These are phyloP conservation scores for Solanum neorickii DNA, from an alignment of 257 asterid species.

Conservation along the genomic window DNA sequence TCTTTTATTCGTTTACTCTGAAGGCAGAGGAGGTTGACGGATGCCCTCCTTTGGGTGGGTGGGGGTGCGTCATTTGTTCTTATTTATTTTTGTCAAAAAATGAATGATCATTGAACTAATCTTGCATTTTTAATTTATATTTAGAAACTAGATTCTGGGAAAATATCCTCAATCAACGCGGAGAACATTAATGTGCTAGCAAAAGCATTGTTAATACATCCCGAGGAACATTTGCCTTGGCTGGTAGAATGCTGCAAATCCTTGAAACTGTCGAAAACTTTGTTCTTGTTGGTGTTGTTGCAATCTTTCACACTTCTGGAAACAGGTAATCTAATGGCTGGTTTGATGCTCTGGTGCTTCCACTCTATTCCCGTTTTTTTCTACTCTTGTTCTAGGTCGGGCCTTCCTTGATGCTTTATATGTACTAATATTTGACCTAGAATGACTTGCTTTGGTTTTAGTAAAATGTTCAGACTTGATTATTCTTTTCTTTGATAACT, in stretches of 20 bases:
- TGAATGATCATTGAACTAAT: not conserved
- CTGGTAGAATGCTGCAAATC: constrained; percentile 57
- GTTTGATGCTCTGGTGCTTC: not conserved
- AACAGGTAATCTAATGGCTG: constrained; percentile 34
- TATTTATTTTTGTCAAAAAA: not conserved
- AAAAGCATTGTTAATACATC: constrained; percentile 25
- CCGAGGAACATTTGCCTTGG: constrained; percentile 56
- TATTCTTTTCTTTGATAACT: not conserved
- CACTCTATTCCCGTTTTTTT: not conserved
- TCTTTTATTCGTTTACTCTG: not conserved
- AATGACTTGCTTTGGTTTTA: not conserved
- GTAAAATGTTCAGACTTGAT: not conserved
- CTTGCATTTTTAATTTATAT: constrained; percentile 3
- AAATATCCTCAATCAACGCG: constrained; percentile 34
- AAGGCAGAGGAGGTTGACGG: not conserved
- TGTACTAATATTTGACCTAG: not conserved
- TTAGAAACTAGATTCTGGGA: constrained; percentile 47
- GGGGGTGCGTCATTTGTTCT: not conserved
- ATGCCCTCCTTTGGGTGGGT: not conserved
- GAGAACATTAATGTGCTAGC: constrained; percentile 55
- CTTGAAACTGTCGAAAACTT: constrained; percentile 49
- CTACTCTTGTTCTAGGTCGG: not conserved
- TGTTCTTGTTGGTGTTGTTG: constrained; percentile 52
- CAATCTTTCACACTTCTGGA: constrained; percentile 44
- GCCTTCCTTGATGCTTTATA: not conserved